Evolutionary conservation across 768 basidiomycete species (phyloP), one percentile per base, ranked within the genome.

Genomic region (Paxillus involutus): DNA sequence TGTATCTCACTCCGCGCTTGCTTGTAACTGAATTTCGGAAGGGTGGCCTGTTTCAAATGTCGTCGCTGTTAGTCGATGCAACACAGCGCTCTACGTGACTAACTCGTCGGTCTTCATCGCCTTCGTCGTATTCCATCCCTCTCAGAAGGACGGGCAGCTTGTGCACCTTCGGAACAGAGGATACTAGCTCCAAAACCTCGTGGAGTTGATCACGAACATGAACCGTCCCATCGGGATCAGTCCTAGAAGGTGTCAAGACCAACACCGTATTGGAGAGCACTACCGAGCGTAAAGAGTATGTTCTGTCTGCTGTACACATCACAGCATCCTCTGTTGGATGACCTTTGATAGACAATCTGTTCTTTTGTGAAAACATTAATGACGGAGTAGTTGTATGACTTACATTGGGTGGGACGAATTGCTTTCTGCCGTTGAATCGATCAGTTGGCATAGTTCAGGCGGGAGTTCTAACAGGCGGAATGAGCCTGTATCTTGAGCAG

Each of bases 181-280:
- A 88, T 0, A 82, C 77, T 17, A 93, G 75, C 69, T 99, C 97
- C 46, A 98, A 71, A 45, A 98, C 79, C 61, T 97, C 88, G 60
- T 84, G 86, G 32, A 94, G 73, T 60, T 88, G 86, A 59, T 94
- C 91, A 48, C 87, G 82, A 48, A 97, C 86, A 49, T 88, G 80
- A 10, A 91, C 75, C 2, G 73, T 71, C 43, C 80, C 75, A 17
- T 72, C 66, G 2, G 67, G 59, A 42, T 65, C 58, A 3, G 62
- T 59, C 37, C 72, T 65, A 2, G 77, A 72, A 16, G 84, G 74
- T 3, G 85, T 84, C 55, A 89, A 77, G 42, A 98, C 80, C 12
- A 94, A 75, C 33, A 95, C 73, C 0, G 93, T 87, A 69, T 98
- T 98, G 16, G 94, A 97, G 44, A 97, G 75, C 9, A 80, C 79